These are phyloP conservation scores for Irpex rosettiformis DNA, from an alignment of 1,284 basidiomycete genomes.

Conservation along the genomic window DNA sequence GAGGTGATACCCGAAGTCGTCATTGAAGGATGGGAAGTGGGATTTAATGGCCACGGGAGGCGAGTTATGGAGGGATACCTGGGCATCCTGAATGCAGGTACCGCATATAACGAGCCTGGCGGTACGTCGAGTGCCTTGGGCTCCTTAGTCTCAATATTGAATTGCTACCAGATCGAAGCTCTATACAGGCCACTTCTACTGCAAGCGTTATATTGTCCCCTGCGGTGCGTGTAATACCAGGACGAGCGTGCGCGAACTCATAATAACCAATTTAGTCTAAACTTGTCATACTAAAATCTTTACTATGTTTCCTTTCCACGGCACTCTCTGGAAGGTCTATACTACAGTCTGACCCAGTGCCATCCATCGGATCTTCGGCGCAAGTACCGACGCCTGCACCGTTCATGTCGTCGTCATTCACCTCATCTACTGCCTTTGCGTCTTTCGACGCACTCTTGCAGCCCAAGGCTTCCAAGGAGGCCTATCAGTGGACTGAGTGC, in stretches of 20 bases:
- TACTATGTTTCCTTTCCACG: constrained; percentile 23
- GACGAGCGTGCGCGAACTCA: constrained; percentile 1
- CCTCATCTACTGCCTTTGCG: neutral
- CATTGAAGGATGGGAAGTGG: constrained; percentile 64
- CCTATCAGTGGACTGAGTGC: neutral
- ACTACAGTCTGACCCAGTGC: neutral
- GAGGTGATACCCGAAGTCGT: constrained; percentile 69
- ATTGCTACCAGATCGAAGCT: constrained; percentile 28
- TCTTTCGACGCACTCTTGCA: neutral
- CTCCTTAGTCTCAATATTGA: neutral
- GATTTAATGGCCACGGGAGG: constrained; percentile 47
- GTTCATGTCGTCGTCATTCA: constrained; percentile 12
- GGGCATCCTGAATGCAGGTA: constrained; percentile 65
- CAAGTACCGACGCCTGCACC: neutral
- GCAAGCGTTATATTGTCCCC: constrained; percentile 63
- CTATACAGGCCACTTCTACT: constrained; percentile 53
- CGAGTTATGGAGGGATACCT: constrained; percentile 75
- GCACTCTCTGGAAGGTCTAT: constrained; percentile 16
- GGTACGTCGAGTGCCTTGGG: constrained; percentile 34
- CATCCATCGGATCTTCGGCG: neutral
- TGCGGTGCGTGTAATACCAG: constrained; percentile 40
- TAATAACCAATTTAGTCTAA: constrained; percentile 43
- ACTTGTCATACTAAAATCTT: constrained; percentile 27
- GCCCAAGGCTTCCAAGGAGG: neutral
- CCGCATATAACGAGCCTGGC: constrained; percentile 54